These are phyloP conservation scores for Tillandsia fasciculata DNA, from an alignment of 176 grass and related monocot species.

Conservation along the genomic window DNA sequence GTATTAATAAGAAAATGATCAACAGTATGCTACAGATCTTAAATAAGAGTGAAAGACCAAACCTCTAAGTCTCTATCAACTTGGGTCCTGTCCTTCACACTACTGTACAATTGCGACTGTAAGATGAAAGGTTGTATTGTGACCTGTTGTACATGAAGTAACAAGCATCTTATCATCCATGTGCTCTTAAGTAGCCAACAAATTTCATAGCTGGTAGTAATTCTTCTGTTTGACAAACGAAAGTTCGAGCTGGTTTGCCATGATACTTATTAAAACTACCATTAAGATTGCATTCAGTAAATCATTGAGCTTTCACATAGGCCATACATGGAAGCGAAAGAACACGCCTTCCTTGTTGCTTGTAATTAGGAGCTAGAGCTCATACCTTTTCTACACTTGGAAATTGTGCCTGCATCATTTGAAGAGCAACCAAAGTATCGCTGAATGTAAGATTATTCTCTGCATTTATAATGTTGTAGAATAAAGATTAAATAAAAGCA, in stretches of 20 bases:
- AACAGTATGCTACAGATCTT: neutral
- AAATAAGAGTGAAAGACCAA: slow-evolving; percentile 22
- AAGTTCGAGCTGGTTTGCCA: neutral
- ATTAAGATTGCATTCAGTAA: neutral
- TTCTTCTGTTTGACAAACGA: neutral
- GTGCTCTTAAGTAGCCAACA: neutral
- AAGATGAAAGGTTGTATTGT: slow-evolving; percentile 53
- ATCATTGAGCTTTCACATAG: neutral
- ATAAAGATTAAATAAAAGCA: neutral
- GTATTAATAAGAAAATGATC: too few species aligned
- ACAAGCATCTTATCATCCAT: neutral
- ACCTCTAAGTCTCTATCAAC: slow-evolving; percentile 93
- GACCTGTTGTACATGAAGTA: slow-evolving; percentile 29
- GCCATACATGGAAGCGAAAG: neutral
- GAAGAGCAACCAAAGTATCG: slow-evolving; percentile 77
- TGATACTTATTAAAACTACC: neutral
- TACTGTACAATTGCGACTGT: slow-evolving; percentile 73
- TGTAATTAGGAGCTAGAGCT: neutral
- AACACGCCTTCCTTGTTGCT: neutral
- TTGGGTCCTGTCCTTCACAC: slow-evolving; percentile 80
- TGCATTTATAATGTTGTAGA: slow-evolving; percentile 31
- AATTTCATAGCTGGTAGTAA: neutral
- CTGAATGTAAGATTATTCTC: slow-evolving; percentile 62
- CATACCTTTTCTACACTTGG: slow-evolving; percentile 72
- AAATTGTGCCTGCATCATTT: slow-evolving; percentile 75